Percentiles rank a stretch among this genome's conserved stretches.
These are phyloP conservation scores for Neurospora tetraspora DNA, from an alignment of 495 filamentous ascomycete genomes.

Conservation along the genomic window DNA sequence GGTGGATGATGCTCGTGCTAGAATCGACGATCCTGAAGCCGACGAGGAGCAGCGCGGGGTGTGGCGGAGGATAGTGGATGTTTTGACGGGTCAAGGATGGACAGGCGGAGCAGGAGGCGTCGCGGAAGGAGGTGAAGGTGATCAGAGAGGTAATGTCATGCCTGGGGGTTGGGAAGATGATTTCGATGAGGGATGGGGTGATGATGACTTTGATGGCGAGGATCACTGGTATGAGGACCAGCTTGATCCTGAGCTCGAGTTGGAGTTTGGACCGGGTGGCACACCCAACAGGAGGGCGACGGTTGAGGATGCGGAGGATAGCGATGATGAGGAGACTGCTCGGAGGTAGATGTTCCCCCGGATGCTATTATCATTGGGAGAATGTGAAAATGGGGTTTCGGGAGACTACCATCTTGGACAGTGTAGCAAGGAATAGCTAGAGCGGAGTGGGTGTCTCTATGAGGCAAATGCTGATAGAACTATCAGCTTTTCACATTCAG, in stretches of 20 bases:
- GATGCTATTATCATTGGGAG: background rate
- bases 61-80: background rate
- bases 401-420: background rate
- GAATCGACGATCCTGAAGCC: background rate
- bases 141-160: constrained; percentile 5
- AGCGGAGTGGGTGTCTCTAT: background rate
- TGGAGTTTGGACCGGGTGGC: background rate
- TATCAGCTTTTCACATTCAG: background rate
- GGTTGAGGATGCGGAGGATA: constrained; percentile 2
- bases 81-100: background rate
- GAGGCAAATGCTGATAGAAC: background rate
- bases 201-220: constrained; percentile 14
- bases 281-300: background rate
- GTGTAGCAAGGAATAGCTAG: background rate
- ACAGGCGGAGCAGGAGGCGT: constrained; percentile 2
- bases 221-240: constrained; percentile 7
- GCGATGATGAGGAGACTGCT: constrained; percentile 1
- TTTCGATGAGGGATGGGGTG: background rate
- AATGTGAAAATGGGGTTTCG: background rate
- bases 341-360: background rate
- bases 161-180: constrained; percentile 3
- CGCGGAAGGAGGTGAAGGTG: constrained; percentile 7
- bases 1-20: background rate
- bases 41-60: background rate
- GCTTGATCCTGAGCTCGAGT: background rate